Evolutionary conservation across 2,329 filamentous ascomycete genomes (phyloP), one percentile per base, ranked within the genome.

Genomic region (Corinectria fuckeliana): DNA sequence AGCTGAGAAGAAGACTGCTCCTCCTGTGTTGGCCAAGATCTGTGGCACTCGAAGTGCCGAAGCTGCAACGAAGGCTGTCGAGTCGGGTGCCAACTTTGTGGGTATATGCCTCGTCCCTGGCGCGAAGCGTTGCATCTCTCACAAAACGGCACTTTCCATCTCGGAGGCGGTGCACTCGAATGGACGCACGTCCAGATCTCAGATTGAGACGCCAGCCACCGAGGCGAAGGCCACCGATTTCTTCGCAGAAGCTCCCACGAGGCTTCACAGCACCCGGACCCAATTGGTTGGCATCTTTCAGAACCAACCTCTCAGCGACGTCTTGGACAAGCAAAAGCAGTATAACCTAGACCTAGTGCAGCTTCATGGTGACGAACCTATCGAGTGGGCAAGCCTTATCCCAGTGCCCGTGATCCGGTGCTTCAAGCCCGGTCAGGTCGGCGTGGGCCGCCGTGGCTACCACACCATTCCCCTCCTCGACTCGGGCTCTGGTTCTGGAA

Each of bases 231-330:
- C 82, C 3, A 83, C 80, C 8, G 91, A 93, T 72, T 97, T 88
- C 77, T 98, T 96, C 74, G 84, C 76, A n/a, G 76, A 79, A 50
- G 78, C 82, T n/a, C 67, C 74, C 21, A 72, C 76, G 28, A 78
- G 80, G 58, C 75, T 88, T 4, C 76, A 83, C 73, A 72, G 81
- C 73, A 72, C 85, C 13, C 78, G 91, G 9, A 89, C 94, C 1
- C 83, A 95, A 3, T 83, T 99, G 1, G 95, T 97, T 5, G 95
- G 95, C 56, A 94, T 99, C 2, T 99, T 99, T 80, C 90, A 91
- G 69, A 91, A 97, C 74, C 94, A 98, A 72, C 87, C 94, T 1
- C 81, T 99, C 9, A 85, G 87, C 32, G 92, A 97, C 68, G 83
- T 99, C 6, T 81, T 98, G 50, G 85, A 88, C 63, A 87, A 94